A percentile compares a stretch with the other conserved stretches of the same genome.
Conservation (phyloP, 2,329 filamentous ascomycete species). For the Alternaria gaisen region DNA sequence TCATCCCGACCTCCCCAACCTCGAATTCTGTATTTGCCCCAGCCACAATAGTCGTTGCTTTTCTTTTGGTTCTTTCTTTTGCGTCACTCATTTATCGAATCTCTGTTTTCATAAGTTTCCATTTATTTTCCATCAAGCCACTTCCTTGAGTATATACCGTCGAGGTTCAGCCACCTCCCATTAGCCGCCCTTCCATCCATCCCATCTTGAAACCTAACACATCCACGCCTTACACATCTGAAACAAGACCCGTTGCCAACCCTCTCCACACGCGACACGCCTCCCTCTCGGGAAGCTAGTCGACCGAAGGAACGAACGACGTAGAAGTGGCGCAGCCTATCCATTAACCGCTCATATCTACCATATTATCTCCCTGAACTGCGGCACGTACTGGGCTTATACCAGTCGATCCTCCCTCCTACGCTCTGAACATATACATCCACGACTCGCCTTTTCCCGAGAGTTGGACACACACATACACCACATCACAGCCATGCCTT, state of each 20-base stretch:
- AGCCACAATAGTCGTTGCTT: conserved; percentile 21
- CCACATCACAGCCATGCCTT: conserved; percentile 30
- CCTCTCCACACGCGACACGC: conserved; percentile 28
- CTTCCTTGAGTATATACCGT: neutral
- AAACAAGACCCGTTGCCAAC: conserved; percentile 16
- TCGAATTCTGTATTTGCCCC: conserved; percentile 15
- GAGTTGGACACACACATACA: conserved; percentile 2
- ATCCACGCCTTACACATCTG: conserved; percentile 16
- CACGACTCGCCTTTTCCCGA: neutral
- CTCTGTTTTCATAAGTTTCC: conserved; percentile 2
- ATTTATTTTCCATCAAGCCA: neutral
- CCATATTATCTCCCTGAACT: conserved; percentile 3
- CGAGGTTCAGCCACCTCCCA: neutral
- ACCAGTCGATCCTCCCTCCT: conserved; percentile 4
- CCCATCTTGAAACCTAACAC: conserved; percentile 9
- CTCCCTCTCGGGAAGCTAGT: conserved; percentile 20
- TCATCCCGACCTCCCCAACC: conserved; percentile 22
- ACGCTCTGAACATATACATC: neutral
- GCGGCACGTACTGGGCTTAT: conserved; percentile 15
- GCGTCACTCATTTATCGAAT: neutral
- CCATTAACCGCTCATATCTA: conserved; percentile 8
- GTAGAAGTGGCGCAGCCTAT: conserved; percentile 14
- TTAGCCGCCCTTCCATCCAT: neutral
- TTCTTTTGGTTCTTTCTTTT: conserved; percentile 1
- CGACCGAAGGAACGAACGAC: conserved; percentile 20